phyloP scores from a whole-genome alignment of 2,329 filamentous ascomycete genomes.

The Diaporthe longicolla region DNA sequence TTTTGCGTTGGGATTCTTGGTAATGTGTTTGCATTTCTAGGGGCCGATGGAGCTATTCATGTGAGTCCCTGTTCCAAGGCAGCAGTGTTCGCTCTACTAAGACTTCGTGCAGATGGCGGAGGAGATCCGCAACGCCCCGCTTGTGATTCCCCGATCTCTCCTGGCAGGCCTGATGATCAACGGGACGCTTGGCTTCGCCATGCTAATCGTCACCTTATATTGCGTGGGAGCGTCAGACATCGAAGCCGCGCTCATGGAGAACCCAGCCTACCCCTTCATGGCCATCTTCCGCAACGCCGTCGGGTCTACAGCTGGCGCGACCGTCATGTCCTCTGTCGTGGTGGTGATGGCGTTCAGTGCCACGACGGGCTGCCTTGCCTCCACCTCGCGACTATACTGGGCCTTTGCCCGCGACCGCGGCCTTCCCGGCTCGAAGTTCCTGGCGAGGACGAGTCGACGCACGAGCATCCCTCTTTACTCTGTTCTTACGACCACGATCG shows the following conservation, averaged over 20 bases:
- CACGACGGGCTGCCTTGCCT: conserved; percentile 45
- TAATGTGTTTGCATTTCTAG: conserved; percentile 22
- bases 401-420: conserved; percentile 48
- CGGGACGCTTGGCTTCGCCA: conserved; percentile 66
- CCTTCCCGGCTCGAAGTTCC: conserved; percentile 41
- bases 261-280: conserved; percentile 49
- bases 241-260: conserved; percentile 52
- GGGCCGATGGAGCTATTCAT: conserved; percentile 24
- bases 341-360: conserved; percentile 44
- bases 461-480: conserved; percentile 45
- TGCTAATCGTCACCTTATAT: conserved; percentile 69
- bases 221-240: conserved; percentile 63
- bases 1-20: conserved; percentile 20
- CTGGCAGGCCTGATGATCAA: conserved; percentile 65
- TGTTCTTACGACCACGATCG: conserved; percentile 44
- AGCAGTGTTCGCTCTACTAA: not conserved
- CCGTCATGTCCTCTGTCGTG: conserved; percentile 45
- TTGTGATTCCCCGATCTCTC: conserved; percentile 65
- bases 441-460: conserved; percentile 21
- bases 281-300: conserved; percentile 46
- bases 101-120: conserved; percentile 56
- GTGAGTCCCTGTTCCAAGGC: not conserved
- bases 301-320: conserved; percentile 44
- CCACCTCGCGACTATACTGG: conserved; percentile 48
- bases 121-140: conserved; percentile 62